phyloP scores from a whole-genome alignment of 345 rosid genomes.

The Eucalyptus caleyi region DNA sequence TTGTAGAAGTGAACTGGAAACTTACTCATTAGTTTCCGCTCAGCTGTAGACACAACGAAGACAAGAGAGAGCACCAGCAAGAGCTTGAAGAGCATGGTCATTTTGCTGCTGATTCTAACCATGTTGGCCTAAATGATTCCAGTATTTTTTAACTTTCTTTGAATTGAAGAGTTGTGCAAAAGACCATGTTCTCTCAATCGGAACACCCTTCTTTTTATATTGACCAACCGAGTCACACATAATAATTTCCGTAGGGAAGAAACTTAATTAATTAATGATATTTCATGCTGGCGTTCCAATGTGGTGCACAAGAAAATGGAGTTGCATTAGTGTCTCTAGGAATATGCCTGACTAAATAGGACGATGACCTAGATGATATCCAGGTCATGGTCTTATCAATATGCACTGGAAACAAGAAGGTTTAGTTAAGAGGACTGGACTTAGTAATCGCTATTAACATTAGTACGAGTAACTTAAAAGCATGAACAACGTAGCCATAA shows the following conservation, averaged over 20 bases:
- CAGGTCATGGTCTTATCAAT: background rate
- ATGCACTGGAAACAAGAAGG: background rate
- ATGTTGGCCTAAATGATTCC: background rate
- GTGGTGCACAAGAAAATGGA: background rate
- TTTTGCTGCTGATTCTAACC: background rate
- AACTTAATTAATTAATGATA: background rate
- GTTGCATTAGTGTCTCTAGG: background rate
- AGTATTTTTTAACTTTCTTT: background rate
- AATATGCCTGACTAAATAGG: background rate
- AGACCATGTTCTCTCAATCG: background rate
- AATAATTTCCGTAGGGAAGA: background rate
- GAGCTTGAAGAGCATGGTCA: background rate
- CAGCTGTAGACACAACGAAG: background rate
- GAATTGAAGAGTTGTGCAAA: background rate
- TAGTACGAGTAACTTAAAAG: background rate
- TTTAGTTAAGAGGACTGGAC: too few species aligned
- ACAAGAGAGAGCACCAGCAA: background rate
- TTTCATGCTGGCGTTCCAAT: background rate
- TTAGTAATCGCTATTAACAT: background rate
- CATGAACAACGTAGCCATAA: too few species aligned
- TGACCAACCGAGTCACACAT: background rate
- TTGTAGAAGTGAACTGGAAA: background rate
- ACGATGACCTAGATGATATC: background rate
- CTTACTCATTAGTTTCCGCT: background rate
- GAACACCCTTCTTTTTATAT: background rate